Base-by-base conservation (phyloP, 768 basidiomycete genomes). In the Ramaria sp. region DNA sequence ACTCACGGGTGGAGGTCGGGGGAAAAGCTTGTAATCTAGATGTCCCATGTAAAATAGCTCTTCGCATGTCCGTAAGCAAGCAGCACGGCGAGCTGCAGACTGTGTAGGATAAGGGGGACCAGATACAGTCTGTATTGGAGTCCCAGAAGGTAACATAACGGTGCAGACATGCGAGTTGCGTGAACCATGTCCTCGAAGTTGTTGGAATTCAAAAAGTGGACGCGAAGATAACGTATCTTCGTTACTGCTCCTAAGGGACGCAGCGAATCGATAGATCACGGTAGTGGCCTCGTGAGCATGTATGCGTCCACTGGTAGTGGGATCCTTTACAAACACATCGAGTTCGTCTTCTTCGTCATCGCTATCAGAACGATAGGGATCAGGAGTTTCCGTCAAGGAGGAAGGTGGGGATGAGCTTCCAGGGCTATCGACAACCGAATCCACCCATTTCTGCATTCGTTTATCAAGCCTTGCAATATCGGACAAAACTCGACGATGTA, bases 271-370 rank as follows among this genome's bases (percentile, higher is more conserved):
- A 62, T 79, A 76, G 16, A 89, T 64, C 15, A 77, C 74, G 13
- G 71, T 68, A 0, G 76, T 70, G 20, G 85, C 81, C 62, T 87
- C 76, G 48, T 73, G 69, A n/a, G 70, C 67, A 60, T 76, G 76
- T 50, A 91, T 73, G 45, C 74, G 73, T 20, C 78, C 75, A 44
- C 81, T 73, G 10, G 83, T 81, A 2, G 75, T 73, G 1, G 88
- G 77, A 61, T 89, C 85, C 57, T 73, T 65, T 43, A 89, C 72
- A 57, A 59, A 78, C 18, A 65, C 58, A 43, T 62, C 65, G 7
- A 55, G 52, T 18, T 55, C 57, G n/a, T 64, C 59, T 15, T 71
- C 73, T 37, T 80, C 75, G 28, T 74, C 75, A 13, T 76, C 78
- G 47, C 68, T 73, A 53, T 78, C 78, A 0, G 74, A 75, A 39